Evolutionary conservation across 1,284 basidiomycete species (phyloP), one percentile per base, ranked within the genome.

Genomic region (Athelia psychrophila): DNA sequence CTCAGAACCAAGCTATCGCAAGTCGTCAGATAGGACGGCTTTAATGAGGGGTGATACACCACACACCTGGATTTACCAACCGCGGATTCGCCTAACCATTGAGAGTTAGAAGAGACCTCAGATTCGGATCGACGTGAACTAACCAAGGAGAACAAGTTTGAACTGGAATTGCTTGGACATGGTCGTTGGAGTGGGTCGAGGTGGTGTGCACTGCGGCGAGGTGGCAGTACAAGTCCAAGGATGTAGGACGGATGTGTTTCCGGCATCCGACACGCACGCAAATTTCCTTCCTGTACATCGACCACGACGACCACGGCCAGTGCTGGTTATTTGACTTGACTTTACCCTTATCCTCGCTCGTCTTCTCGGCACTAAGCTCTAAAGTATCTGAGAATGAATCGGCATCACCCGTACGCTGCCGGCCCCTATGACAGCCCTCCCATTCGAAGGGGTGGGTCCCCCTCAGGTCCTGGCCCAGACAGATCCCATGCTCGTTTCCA

Each of bases 11-110:
- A 74, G 75, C 93, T 95, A 64, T n/a, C n/a, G 51, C 58, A 53
- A 59, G 49, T n/a, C 24, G 44, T 48, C 36, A 54, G 44, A 18
- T 40, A 20, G 16, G 30, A 35, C 23, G n/a, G n/a, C n/a, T n/a
- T n/a, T n/a, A n/a, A n/a, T n/a, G n/a, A n/a, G n/a, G n/a, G n/a
- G n/a, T n/a, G n/a, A n/a, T n/a, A n/a, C n/a, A n/a, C 33, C 40
- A 52, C 64, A 55, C 70, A 91, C 90, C 89, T 91, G 56, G 94
- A 97, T 80, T 98, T 98, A 53, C 95, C 95, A 44, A 98, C 95
- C 44, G 96, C 95, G 44, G 93, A 96, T 75, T 98, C 95, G 64
- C 95, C 94, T 93, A 35, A 10, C 33, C 12, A n/a, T 35, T 10
- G 12, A 35, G 33, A 35, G 33, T 35, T 35, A n/a, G n/a, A n/a